A percentile compares a stretch with the other conserved stretches of the same genome.
Evolutionary conservation across 345 rosid species (phyloP).

Genomic region (Pistacia atlantica): DNA sequence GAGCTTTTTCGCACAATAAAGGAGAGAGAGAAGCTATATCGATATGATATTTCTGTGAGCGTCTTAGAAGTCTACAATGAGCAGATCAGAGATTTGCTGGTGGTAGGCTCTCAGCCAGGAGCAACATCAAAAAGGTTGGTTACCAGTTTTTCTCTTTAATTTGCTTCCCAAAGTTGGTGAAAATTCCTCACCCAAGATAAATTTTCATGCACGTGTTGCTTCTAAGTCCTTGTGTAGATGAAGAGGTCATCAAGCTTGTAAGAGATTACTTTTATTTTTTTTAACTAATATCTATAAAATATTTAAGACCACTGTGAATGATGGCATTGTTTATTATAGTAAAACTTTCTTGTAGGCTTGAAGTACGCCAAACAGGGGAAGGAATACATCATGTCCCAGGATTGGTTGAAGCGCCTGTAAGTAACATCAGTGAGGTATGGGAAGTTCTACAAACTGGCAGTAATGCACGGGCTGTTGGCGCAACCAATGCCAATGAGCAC

Average conservation of each 20-base stretch:
- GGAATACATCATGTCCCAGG: constrained; percentile 91
- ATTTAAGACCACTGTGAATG: neutral
- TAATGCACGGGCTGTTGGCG: constrained; percentile 85
- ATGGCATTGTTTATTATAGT: neutral
- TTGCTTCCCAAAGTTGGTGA: neutral
- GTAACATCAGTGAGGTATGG: constrained; percentile 85
- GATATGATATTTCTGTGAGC: constrained; percentile 84
- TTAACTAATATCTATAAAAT: neutral
- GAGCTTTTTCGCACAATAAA: constrained; percentile 67
- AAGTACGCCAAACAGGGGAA: constrained; percentile 75
- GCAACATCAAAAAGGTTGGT: constrained; percentile 63
- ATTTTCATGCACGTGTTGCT: neutral
- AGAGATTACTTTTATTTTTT: neutral
- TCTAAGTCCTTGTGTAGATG: neutral
- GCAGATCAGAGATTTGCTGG: constrained; percentile 86
- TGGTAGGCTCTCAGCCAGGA: constrained; percentile 57
- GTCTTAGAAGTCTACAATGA: constrained; percentile 98
- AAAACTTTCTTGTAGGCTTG: constrained; percentile 56
- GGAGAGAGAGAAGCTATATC: constrained; percentile 60
- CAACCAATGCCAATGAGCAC: constrained; percentile 89
- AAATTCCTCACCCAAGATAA: neutral
- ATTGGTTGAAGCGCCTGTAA: constrained; percentile 79
- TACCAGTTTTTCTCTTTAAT: neutral
- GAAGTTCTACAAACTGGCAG: constrained; percentile 90
- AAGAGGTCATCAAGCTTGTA: neutral